phyloP scores from a whole-genome alignment of 768 basidiomycete genomes.

The Melanogaster broomeanus region DNA sequence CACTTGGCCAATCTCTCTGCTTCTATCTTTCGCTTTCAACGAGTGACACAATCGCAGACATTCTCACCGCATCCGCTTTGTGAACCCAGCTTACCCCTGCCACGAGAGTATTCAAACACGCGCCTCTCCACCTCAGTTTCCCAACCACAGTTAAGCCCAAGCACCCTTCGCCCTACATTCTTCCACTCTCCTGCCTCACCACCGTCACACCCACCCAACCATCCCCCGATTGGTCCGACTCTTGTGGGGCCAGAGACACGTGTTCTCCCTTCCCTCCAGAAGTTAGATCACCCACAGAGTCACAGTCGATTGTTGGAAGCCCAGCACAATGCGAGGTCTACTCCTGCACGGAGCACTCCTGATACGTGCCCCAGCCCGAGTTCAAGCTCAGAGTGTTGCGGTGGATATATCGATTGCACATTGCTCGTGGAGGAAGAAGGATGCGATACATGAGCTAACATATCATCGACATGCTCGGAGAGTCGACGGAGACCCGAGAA shows the following conservation, averaged over 20 bases:
- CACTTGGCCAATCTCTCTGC: conserved; percentile 46
- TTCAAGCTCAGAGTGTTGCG: conserved; percentile 46
- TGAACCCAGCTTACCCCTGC: background rate
- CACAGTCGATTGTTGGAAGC: background rate
- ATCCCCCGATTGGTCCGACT: background rate
- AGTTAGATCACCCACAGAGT: background rate
- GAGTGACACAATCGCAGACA: conserved; percentile 41
- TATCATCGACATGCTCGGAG: background rate
- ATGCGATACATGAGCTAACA: background rate
- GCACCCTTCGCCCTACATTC: conserved; percentile 24
- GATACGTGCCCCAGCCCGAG: conserved; percentile 25
- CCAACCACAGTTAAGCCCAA: conserved; percentile 7
- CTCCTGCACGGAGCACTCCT: background rate
- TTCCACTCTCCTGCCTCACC: conserved; percentile 28
- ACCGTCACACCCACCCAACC: background rate
- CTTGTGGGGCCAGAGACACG: background rate
- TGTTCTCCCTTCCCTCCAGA: background rate
- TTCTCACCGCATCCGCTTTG: conserved; percentile 14
- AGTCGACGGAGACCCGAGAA: background rate
- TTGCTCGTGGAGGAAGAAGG: conserved; percentile 38
- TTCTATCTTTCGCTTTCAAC: conserved; percentile 57
- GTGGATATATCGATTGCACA: conserved; percentile 51
- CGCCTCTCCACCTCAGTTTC: background rate
- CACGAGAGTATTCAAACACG: background rate
- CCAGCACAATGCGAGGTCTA: background rate